Base-by-base conservation (phyloP, 179 eudicot species). In the Dionaea muscipula region DNA sequence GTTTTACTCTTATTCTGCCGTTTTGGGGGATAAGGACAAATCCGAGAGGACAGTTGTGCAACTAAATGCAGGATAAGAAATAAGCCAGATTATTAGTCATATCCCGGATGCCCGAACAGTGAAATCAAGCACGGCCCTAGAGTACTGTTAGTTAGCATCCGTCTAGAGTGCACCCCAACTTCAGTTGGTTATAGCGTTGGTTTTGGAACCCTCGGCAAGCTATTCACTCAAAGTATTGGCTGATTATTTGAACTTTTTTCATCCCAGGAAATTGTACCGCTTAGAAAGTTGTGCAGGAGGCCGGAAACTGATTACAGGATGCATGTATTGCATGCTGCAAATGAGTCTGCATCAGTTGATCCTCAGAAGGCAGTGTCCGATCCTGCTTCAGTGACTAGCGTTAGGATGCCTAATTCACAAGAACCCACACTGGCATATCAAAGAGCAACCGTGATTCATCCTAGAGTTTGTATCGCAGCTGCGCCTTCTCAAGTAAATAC, bases 221-320 rank as follows among this genome's bases (percentile, higher is more conserved):
- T 31, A 31, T 0, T 4, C 10, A 11, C 8, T 31, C 35, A 31
- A 31, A 31, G 5, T 31, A 31, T 4, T 33, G 12, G 57, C 2
- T 1, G 31, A 25, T 9, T 23, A 11, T 44, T 56, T 16, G 24
- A 3, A 7, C 0, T n/a, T 39, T n/a, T 3, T 26, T 28, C 18
- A 17, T 24, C 20, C 57, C 60, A 88, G 96, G 96, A 88, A 75
- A 82, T 88, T 54, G 91, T 88, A 65, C 90, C 87, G 0, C 73
- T 88, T 51, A 76, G 79, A 59, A 88, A 88, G 75, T 62, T 88
- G 11, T 88, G 96, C 41, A 85, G 96, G 33, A 68, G 96, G 50
- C 96, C 96, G 28, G 96, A 88, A 67, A 88, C 96, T 47, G 91
- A 88, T 70, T 72, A 84, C 65, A 73, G 96, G 67, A 53, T 88